These are phyloP conservation scores for Lactifluus pinguis DNA, from an alignment of 768 basidiomycete species.

Conservation along the genomic window DNA sequence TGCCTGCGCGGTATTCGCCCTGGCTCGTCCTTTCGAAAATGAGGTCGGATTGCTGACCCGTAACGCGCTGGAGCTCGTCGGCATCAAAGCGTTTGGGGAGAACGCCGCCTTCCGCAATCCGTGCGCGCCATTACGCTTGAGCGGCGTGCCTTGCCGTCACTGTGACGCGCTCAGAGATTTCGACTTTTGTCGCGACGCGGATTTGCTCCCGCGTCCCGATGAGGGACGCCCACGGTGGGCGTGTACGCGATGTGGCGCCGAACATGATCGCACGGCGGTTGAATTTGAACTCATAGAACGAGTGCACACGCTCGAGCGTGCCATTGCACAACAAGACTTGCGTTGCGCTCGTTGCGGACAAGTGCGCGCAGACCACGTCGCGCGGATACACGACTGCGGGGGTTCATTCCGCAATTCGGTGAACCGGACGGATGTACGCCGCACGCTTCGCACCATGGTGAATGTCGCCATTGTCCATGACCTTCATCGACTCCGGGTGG, in stretches of 20 bases:
- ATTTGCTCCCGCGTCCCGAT: slow-evolving; percentile 55
- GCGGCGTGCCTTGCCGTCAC: slow-evolving; percentile 80
- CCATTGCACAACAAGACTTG: slow-evolving; percentile 84
- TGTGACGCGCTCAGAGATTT: slow-evolving; percentile 85
- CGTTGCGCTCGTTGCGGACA: slow-evolving; percentile 85
- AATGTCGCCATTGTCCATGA: slow-evolving; percentile 75
- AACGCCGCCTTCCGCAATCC: slow-evolving; percentile 88
- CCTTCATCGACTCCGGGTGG: slow-evolving; percentile 57
- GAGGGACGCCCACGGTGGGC: slow-evolving; percentile 51
- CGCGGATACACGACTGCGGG: slow-evolving; percentile 80
- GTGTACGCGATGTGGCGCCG: slow-evolving; percentile 65
- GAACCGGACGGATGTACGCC: slow-evolving; percentile 60
- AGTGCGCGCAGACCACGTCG: slow-evolving; percentile 82
- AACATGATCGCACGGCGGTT: slow-evolving; percentile 83
- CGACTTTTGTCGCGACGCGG: slow-evolving; percentile 90
- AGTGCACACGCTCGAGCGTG: slow-evolving; percentile 58
- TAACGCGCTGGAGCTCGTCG: slow-evolving; percentile 80
- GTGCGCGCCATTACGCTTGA: slow-evolving; percentile 76
- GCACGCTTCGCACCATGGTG: slow-evolving; percentile 70
- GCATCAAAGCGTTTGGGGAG: slow-evolving; percentile 75
- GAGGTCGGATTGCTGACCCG: slow-evolving; percentile 86
- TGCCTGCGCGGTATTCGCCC: slow-evolving; percentile 67
- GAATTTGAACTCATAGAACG: slow-evolving; percentile 80
- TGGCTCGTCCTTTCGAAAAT: slow-evolving; percentile 73
- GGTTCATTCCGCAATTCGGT: slow-evolving; percentile 70